These are phyloP conservation scores for Hydrangea macrophylla DNA, from an alignment of 148 eudicot genomes.

Conservation along the genomic window DNA sequence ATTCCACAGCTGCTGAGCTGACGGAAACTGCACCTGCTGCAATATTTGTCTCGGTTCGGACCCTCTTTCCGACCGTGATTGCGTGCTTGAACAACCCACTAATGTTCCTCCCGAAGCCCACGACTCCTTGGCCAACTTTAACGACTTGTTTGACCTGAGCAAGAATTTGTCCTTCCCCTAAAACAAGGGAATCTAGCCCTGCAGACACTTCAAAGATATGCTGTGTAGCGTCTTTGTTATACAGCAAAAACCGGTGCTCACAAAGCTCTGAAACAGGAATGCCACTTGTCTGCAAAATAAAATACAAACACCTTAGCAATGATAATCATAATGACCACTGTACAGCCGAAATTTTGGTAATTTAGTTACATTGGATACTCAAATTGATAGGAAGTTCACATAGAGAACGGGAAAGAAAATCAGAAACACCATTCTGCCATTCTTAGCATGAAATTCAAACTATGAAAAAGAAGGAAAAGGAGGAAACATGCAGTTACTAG, in stretches of 20 bases:
- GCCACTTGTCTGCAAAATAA: conserved; percentile 62
- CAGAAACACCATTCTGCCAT: not conserved
- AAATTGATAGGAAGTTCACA: not conserved
- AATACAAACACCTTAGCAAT: conserved; percentile 3
- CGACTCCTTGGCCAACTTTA: conserved; percentile 74
- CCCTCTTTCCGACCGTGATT: conserved; percentile 75
- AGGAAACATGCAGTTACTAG: too few relatives aligned
- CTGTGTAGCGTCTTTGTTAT: conserved; percentile 71
- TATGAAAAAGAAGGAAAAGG: not conserved
- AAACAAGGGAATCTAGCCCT: conserved; percentile 70
- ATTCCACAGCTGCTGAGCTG: conserved; percentile 80
- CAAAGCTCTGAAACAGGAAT: conserved; percentile 66
- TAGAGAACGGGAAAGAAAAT: not conserved
- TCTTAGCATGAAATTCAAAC: not conserved
- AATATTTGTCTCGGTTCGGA: conserved; percentile 71
- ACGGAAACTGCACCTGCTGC: conserved; percentile 85
- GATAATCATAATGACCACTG: not conserved
- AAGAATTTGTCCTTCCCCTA: conserved; percentile 84
- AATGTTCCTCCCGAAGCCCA: conserved; percentile 80
- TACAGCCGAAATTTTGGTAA: not conserved
- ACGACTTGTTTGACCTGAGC: conserved; percentile 88
- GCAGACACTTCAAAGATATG: conserved; percentile 85
- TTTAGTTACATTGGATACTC: not conserved
- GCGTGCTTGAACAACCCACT: conserved; percentile 83
- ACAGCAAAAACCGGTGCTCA: conserved; percentile 62